phyloP scores from a whole-genome alignment of 345 rosid genomes.

The Gossypium raimondii region DNA sequence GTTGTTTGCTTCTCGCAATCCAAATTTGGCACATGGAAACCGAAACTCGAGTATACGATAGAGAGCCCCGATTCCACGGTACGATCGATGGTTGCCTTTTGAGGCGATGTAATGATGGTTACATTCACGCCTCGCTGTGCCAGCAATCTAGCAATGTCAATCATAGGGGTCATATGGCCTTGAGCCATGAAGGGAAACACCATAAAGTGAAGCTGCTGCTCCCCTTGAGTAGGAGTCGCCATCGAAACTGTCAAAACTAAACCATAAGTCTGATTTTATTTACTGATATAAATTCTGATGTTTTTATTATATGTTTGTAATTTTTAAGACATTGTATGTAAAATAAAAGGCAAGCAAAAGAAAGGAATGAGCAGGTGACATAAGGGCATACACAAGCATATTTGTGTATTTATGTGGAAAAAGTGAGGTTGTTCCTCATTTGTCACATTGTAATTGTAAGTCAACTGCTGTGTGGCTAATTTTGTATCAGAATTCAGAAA shows the following conservation, averaged over 20 bases:
- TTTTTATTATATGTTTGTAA: too few species aligned
- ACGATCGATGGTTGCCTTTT: slow-evolving; percentile 1
- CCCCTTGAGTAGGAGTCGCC: background rate
- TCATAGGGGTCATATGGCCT: slow-evolving; percentile 54
- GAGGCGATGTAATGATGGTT: slow-evolving; percentile 44
- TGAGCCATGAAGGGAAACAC: slow-evolving; percentile 58
- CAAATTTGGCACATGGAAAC: slow-evolving; percentile 25
- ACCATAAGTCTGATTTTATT: background rate
- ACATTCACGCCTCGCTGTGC: slow-evolving; percentile 35
- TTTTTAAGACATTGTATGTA: background rate
- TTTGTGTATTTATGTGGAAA: background rate
- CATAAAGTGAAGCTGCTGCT: slow-evolving; percentile 32
- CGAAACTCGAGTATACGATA: slow-evolving; percentile 21
- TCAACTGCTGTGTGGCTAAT: background rate
- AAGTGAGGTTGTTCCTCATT: background rate
- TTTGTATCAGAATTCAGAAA: too few species aligned
- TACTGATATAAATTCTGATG: background rate
- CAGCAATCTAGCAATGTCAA: slow-evolving; percentile 28
- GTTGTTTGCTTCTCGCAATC: slow-evolving; percentile 22
- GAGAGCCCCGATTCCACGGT: slow-evolving; percentile 21
- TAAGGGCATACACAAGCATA: background rate
- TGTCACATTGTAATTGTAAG: background rate
- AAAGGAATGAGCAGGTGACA: background rate
- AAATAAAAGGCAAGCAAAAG: background rate
- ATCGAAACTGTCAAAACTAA: background rate